phyloP scores from a whole-genome alignment of 208 protist species.

The Leishmania major region DNA sequence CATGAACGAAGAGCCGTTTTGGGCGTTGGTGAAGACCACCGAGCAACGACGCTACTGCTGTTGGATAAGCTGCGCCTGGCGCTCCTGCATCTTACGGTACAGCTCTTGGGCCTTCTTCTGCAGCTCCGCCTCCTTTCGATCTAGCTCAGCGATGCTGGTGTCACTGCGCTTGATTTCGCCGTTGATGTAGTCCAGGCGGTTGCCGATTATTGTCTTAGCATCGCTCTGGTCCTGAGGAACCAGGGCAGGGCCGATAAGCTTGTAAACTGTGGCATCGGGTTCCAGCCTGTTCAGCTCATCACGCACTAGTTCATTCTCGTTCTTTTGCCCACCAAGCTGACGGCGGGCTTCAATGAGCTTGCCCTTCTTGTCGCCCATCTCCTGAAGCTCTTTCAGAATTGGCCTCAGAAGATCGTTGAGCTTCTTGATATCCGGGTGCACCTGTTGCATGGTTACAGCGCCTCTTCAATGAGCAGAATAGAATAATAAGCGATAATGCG shows the following conservation, averaged over 20 bases:
- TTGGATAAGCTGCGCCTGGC: conserved; percentile 63
- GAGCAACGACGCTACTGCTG: conserved; percentile 10
- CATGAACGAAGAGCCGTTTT: neutral
- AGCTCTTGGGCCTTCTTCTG: conserved; percentile 80
- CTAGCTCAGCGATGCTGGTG: conserved; percentile 74
- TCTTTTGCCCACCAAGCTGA: conserved; percentile 93
- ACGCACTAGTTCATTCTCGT: conserved; percentile 95
- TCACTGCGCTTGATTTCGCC: conserved; percentile 88
- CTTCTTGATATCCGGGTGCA: conserved; percentile 81
- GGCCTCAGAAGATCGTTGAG: conserved; percentile 78
- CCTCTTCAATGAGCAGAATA: neutral
- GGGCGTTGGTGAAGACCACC: neutral
- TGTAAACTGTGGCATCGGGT: conserved; percentile 91
- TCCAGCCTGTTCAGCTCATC: conserved; percentile 94
- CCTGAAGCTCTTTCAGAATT: conserved; percentile 81
- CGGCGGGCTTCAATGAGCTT: conserved; percentile 85
- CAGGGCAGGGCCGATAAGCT: conserved; percentile 95
- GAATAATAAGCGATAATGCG: neutral
- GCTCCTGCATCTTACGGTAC: conserved; percentile 87
- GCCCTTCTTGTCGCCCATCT: conserved; percentile 82
- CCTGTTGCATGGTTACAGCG: conserved; percentile 53
- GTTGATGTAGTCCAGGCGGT: conserved; percentile 94
- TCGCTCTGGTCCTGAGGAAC: conserved; percentile 93
- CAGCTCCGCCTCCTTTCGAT: conserved; percentile 74
- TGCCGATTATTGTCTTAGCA: conserved; percentile 89